Evolutionary conservation across 2,329 filamentous ascomycete species (phyloP).

Genomic region (Phialophora macrospora): DNA sequence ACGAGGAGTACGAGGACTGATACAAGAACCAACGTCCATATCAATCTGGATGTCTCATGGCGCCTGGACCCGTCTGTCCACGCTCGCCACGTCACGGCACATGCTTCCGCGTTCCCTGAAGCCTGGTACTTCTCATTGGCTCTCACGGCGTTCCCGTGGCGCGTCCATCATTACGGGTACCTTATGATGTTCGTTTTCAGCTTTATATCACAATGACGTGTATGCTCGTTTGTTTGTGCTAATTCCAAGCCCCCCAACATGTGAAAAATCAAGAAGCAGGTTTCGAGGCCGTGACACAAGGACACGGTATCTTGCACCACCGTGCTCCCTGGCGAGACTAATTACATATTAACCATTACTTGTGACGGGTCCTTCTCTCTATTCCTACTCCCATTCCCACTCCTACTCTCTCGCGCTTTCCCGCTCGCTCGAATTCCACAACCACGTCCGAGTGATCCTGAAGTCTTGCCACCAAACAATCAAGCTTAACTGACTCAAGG

Average conservation of each 20-base stretch:
- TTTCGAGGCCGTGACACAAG: background rate
- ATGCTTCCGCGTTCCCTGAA: background rate
- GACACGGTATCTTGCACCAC: background rate
- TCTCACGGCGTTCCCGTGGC: background rate
- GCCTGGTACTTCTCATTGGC: background rate
- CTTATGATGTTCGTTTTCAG: background rate
- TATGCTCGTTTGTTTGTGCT: background rate
- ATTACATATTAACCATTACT: background rate
- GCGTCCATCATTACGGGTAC: background rate
- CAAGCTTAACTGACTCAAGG: too few species aligned
- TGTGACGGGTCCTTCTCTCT: background rate
- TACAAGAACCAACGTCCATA: background rate
- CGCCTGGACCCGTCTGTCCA: background rate
- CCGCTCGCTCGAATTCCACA: background rate
- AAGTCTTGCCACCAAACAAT: too few species aligned
- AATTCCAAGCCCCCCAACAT: background rate
- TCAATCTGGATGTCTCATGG: background rate
- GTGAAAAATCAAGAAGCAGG: background rate
- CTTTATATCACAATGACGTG: background rate
- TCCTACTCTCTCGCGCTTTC: too few species aligned
- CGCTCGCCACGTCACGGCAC: background rate
- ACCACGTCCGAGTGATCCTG: background rate
- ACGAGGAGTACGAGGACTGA: background rate
- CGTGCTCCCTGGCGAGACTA: background rate
- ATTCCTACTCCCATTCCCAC: background rate